phyloP scores from a whole-genome alignment of 2,329 filamentous ascomycete genomes.

The Curvularia sp. region DNA sequence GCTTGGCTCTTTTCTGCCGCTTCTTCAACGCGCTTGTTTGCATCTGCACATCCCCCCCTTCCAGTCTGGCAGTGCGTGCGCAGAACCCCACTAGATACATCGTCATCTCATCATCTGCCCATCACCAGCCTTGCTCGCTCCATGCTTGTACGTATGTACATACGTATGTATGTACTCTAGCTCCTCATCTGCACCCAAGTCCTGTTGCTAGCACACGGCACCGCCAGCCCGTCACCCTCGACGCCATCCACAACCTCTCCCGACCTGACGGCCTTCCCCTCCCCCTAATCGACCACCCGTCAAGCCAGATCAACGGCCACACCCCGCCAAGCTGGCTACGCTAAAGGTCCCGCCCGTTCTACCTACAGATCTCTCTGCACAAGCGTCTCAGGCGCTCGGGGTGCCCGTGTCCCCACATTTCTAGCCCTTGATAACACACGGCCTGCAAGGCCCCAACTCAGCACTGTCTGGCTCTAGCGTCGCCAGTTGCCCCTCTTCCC shows the following conservation, averaged over 20 bases:
- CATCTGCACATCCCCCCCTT: background rate
- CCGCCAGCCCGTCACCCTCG: conserved; percentile 4
- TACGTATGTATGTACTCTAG: no score
- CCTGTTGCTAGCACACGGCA: background rate
- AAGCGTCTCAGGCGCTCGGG: conserved; percentile 31
- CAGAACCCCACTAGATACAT: conserved; percentile 5
- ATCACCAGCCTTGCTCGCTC: conserved; percentile 5
- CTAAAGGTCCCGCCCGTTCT: conserved; percentile 33
- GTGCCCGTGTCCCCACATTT: conserved; percentile 34
- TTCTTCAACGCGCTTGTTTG: background rate
- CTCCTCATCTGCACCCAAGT: background rate
- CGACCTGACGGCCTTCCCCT: background rate
- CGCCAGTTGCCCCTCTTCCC: conserved; percentile 26
- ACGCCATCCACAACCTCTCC: background rate
- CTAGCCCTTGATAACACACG: conserved; percentile 37
- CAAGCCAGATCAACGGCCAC: conserved; percentile 12
- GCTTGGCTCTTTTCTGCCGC: background rate
- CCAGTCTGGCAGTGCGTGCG: background rate
- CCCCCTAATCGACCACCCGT: conserved; percentile 3
- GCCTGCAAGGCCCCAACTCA: conserved; percentile 38
- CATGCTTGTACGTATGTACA: no score
- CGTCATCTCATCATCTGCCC: conserved; percentile 4
- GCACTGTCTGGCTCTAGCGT: conserved; percentile 32
- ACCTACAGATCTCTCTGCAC: conserved; percentile 24
- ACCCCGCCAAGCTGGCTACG: conserved; percentile 20